Conservation (phyloP, 2,329 filamentous ascomycete species). For the Rugonectria rugulosa region DNA sequence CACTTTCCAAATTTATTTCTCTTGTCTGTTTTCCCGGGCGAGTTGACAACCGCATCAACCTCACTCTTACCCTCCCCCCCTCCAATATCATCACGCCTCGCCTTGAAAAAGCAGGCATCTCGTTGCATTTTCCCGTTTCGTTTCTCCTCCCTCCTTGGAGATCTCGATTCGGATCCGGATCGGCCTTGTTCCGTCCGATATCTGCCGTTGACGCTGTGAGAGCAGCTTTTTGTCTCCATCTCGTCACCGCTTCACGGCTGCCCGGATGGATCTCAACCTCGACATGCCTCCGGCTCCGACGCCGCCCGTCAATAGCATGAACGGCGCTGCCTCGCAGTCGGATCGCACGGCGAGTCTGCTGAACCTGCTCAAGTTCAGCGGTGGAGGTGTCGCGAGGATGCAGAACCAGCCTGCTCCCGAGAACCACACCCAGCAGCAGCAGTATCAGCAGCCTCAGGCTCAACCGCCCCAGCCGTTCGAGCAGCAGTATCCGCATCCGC, state of each 20-base stretch:
- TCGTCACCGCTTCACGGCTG: conserved; percentile 30
- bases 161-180: conserved; percentile 34
- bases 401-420: conserved; percentile 43
- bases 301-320: conserved; percentile 51
- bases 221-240: conserved; percentile 22
- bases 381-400: conserved; percentile 44
- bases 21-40: conserved; percentile 17
- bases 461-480: conserved; percentile 36
- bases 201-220: conserved; percentile 29
- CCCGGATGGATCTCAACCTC: conserved; percentile 40
- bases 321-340: conserved; percentile 45
- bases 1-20: conserved; percentile 20
- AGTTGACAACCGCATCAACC: conserved; percentile 6
- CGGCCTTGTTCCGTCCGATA: conserved; percentile 34
- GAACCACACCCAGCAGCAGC: conserved; percentile 25
- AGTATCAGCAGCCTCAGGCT: conserved; percentile 37
- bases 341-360: conserved; percentile 64
- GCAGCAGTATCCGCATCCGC: conserved; percentile 32
- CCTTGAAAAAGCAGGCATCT: conserved; percentile 13
- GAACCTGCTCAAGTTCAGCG: conserved; percentile 69
- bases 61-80: conserved; percentile 1
- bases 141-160: conserved; percentile 13
- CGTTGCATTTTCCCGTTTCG: conserved; percentile 4
- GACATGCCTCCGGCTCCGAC: conserved; percentile 61
- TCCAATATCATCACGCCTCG: conserved; percentile 12